Evolutionary conservation across 2,329 filamentous ascomycete species (phyloP).

Genomic region (Pyrenophora graminea): DNA sequence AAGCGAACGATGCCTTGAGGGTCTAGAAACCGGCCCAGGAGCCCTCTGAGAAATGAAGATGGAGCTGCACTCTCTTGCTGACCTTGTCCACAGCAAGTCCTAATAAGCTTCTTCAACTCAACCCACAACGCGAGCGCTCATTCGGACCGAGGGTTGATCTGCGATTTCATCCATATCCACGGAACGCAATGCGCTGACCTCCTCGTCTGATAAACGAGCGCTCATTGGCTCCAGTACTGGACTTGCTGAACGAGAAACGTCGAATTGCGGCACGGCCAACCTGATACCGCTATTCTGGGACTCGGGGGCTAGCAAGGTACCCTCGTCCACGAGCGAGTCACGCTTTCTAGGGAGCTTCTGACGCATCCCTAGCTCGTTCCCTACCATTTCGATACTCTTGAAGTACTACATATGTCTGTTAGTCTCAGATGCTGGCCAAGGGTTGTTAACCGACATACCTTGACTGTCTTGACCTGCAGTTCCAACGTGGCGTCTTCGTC

Average conservation of each 20-base stretch:
- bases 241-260: constrained; percentile 40
- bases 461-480: constrained; percentile 52
- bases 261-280: constrained; percentile 36
- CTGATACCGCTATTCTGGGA: constrained; percentile 28
- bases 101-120: constrained; percentile 6
- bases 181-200: constrained; percentile 20
- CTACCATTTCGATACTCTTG: constrained; percentile 56
- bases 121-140: constrained; percentile 38
- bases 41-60: background rate
- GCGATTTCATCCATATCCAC: constrained; percentile 34
- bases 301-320: constrained; percentile 22
- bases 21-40: constrained; percentile 5
- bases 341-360: constrained; percentile 49
- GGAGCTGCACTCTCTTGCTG: background rate
- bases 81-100: background rate
- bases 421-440: constrained; percentile 1
- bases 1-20: too few species aligned
- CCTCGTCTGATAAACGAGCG: constrained; percentile 36
- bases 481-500: constrained; percentile 70
- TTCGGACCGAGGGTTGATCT: constrained; percentile 36
- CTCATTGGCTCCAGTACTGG: constrained; percentile 44
- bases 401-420: constrained; percentile 46
- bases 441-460: constrained; percentile 24
- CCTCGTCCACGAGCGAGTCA: constrained; percentile 40
- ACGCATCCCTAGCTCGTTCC: constrained; percentile 50